A percentile compares a stretch with the other conserved stretches of the same genome.
Conservation (phyloP, 768 basidiomycete species). For the Porphyrellus cyaneotinctus region DNA sequence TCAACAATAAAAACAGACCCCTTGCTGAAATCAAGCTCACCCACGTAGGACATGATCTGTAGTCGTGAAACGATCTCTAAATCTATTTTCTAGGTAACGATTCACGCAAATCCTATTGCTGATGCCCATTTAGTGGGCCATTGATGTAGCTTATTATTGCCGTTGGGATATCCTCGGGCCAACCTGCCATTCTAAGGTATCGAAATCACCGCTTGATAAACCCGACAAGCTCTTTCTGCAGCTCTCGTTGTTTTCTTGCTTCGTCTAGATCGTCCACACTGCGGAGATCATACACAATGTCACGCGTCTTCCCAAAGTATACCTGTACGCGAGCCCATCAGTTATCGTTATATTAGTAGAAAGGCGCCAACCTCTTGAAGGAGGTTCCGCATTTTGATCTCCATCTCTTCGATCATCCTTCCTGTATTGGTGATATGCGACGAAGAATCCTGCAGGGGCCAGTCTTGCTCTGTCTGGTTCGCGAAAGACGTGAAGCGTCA, state of each 20-base stretch:
- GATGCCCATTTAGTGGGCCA: constrained; percentile 47
- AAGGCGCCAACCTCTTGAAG: constrained; percentile 66
- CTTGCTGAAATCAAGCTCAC: constrained; percentile 79
- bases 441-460: constrained; percentile 69
- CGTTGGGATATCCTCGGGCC: background rate
- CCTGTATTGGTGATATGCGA: constrained; percentile 95
- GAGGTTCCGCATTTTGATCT: constrained; percentile 97
- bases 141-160: constrained; percentile 11
- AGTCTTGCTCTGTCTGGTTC: constrained; percentile 81
- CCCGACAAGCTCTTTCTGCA: constrained; percentile 89
- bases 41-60: constrained; percentile 48
- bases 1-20: constrained; percentile 87
- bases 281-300: constrained; percentile 89
- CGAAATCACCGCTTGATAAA: constrained; percentile 64
- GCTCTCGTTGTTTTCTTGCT: constrained; percentile 71
- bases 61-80: background rate
- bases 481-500: constrained; percentile 8
- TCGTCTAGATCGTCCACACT: constrained; percentile 84
- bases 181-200: constrained; percentile 13
- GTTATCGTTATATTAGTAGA: background rate
- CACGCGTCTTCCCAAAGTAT: constrained; percentile 95
- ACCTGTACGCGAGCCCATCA: constrained; percentile 45
- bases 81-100: constrained; percentile 54
- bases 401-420: constrained; percentile 96
- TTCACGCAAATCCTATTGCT: constrained; percentile 95